Evolutionary conservation across 257 asterid genomes (phyloP).

Genomic region (Ajuga chamaepitys): DNA sequence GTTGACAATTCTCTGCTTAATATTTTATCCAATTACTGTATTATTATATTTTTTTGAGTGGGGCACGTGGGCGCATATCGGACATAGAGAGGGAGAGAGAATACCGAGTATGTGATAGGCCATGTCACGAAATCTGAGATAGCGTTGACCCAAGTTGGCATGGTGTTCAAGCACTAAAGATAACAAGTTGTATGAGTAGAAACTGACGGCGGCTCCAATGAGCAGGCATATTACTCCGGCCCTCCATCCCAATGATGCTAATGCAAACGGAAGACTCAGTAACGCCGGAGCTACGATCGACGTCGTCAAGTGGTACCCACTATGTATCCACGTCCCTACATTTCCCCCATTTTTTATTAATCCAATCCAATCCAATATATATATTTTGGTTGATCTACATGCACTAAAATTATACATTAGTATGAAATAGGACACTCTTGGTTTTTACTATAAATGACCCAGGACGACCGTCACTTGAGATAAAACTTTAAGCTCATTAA

Average conservation of each 20-base stretch:
- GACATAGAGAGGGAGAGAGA: not conserved
- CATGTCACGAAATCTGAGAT: slow-evolving; percentile 77
- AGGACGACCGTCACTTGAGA: too few relatives aligned
- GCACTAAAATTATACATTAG: too few relatives aligned
- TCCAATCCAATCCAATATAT: too few relatives aligned
- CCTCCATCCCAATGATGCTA: slow-evolving; percentile 76
- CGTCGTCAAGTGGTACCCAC: slow-evolving; percentile 85
- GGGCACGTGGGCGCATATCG: too few relatives aligned
- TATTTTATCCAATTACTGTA: too few relatives aligned
- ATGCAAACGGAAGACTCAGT: slow-evolving; percentile 75
- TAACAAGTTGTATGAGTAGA: slow-evolving; percentile 65
- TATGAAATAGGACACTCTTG: too few relatives aligned
- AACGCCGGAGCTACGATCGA: slow-evolving; percentile 85
- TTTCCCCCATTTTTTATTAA: too few relatives aligned
- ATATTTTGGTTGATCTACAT: too few relatives aligned
- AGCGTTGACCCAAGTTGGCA: slow-evolving; percentile 57
- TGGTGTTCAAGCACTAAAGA: slow-evolving; percentile 76
- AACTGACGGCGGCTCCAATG: slow-evolving; percentile 58
- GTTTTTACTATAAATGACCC: too few relatives aligned
- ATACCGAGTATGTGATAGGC: slow-evolving; percentile 64
- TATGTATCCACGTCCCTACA: slow-evolving; percentile 76
- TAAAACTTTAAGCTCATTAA: too few relatives aligned
- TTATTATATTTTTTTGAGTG: too few relatives aligned
- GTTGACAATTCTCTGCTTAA: too few relatives aligned
- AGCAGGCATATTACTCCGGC: slow-evolving; percentile 45